Percentiles rank a stretch among this genome's conserved stretches.
phyloP scores from a whole-genome alignment of 768 basidiomycete genomes.

The Megacollybia marginata region DNA sequence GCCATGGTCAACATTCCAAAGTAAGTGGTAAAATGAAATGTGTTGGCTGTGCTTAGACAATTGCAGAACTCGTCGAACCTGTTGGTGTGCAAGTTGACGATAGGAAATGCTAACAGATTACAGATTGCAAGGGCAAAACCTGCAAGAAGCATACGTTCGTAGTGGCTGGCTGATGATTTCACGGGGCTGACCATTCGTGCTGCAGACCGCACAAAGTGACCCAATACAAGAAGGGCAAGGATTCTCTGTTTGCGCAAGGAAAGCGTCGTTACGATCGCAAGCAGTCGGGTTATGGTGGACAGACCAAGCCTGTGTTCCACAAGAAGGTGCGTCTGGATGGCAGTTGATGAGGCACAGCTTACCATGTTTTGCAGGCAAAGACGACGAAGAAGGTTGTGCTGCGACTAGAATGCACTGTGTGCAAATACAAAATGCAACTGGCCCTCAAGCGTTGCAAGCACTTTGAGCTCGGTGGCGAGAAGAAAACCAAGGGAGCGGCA shows the following conservation, averaged over 20 bases:
- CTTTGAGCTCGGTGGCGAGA: slow-evolving; percentile 99
- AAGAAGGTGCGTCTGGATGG: slow-evolving; percentile 69
- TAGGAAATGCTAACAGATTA: slow-evolving; percentile 5
- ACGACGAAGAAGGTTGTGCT: slow-evolving; percentile 99
- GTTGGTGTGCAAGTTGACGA: slow-evolving; percentile 45
- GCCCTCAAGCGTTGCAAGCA: slow-evolving; percentile 99
- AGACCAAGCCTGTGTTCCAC: slow-evolving; percentile 99
- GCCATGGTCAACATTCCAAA: slow-evolving; percentile 95
- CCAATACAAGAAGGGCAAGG: slow-evolving; percentile 99
- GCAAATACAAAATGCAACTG: slow-evolving; percentile 98
- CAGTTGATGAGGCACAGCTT: no score
- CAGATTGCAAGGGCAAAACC: slow-evolving; percentile 93
- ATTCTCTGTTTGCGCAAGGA: slow-evolving; percentile 95
- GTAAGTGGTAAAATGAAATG: slow-evolving; percentile 38
- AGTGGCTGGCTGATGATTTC: not conserved
- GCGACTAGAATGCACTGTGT: slow-evolving; percentile 93
- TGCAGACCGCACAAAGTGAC: slow-evolving; percentile 95
- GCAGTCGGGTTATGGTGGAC: slow-evolving; percentile 98
- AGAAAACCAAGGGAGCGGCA: slow-evolving; percentile 98
- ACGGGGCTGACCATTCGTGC: slow-evolving; percentile 3
- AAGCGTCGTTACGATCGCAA: slow-evolving; percentile 99
- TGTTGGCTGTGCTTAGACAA: slow-evolving; percentile 9
- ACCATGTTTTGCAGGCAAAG: slow-evolving; percentile 76
- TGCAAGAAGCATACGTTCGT: slow-evolving; percentile 97
- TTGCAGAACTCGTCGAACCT: slow-evolving; percentile 88